Percentiles rank a stretch among this genome's conserved stretches.
phyloP scores from a whole-genome alignment of 192 early-diverging fungal species.

The Gamsiella multidivaricata region DNA sequence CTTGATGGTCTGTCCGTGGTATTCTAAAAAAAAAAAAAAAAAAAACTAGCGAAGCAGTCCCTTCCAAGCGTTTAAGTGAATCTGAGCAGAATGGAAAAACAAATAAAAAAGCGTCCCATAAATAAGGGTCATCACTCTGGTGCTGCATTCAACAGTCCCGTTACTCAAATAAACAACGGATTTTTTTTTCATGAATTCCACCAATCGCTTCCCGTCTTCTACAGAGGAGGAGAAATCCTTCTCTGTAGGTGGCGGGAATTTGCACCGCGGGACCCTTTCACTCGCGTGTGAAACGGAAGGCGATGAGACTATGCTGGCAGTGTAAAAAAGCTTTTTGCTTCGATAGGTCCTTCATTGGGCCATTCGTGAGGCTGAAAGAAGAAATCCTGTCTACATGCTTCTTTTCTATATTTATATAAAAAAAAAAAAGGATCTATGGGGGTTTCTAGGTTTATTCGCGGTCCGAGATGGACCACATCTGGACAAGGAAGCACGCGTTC shows the following conservation, averaged over 20 bases:
- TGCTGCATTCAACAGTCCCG: constrained; percentile 11
- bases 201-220: constrained; percentile 41
- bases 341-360: constrained; percentile 47
- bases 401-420: constrained; percentile 3
- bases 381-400: constrained; percentile 45
- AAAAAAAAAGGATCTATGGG: too few relatives aligned
- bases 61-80: too few relatives aligned
- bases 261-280: constrained; percentile 46
- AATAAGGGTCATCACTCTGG: too few relatives aligned
- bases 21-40: constrained; percentile 6
- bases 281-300: constrained; percentile 53
- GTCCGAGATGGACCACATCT: too few relatives aligned
- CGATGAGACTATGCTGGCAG: constrained; percentile 34
- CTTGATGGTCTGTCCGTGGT: too few relatives aligned
- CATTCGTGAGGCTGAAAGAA: constrained; percentile 49
- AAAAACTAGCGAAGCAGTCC: not conserved
- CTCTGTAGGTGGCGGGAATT: constrained; percentile 31
- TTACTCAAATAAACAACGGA: too few relatives aligned
- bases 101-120: too few relatives aligned
- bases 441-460: too few relatives aligned
- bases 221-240: not conserved
- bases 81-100: too few relatives aligned
- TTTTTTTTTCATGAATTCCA: too few relatives aligned
- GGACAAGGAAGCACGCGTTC: not conserved
- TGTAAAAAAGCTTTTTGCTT: constrained; percentile 50